A percentile compares a stretch with the other conserved stretches of the same genome.
Evolutionary conservation across 2,329 filamentous ascomycete species (phyloP).

Genomic region (Ophioceras dolichostomum): DNA sequence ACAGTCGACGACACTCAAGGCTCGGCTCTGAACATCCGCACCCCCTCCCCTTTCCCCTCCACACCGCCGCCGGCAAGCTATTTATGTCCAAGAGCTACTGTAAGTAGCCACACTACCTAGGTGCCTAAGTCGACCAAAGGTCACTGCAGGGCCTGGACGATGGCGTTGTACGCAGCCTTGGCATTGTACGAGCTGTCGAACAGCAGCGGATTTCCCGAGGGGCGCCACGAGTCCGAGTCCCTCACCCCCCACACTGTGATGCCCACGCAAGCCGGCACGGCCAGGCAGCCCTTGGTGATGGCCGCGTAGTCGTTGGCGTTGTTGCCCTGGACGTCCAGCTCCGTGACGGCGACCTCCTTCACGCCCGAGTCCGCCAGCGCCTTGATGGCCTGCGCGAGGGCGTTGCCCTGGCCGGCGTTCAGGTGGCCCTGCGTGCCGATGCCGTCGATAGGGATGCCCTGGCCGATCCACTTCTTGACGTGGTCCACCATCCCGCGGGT

Average conservation of each 20-base stretch:
- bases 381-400: constrained; percentile 35
- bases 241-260: constrained; percentile 20
- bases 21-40: too few relatives aligned
- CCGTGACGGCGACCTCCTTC: constrained; percentile 50
- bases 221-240: constrained; percentile 36
- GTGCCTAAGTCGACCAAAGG: too few relatives aligned
- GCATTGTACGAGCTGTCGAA: constrained; percentile 38
- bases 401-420: constrained; percentile 27
- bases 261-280: constrained; percentile 46
- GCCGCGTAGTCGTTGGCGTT: constrained; percentile 44
- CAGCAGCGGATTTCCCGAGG: constrained; percentile 35
- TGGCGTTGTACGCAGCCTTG: constrained; percentile 37
- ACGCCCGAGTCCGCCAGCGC: constrained; percentile 35
- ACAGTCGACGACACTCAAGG: too few relatives aligned
- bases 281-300: constrained; percentile 44
- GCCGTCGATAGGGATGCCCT: constrained; percentile 52
- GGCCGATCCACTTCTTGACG: constrained; percentile 51
- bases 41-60: too few relatives aligned
- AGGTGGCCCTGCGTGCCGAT: constrained; percentile 50
- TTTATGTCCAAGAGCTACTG: too few relatives aligned
- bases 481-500: constrained; percentile 38
- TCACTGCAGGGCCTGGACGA: constrained; percentile 21
- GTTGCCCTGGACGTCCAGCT: constrained; percentile 53
- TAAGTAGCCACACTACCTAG: too few relatives aligned
- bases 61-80: too few relatives aligned